Conservation (phyloP, 75 land plant species). For the Gnetum montanum region DNA sequence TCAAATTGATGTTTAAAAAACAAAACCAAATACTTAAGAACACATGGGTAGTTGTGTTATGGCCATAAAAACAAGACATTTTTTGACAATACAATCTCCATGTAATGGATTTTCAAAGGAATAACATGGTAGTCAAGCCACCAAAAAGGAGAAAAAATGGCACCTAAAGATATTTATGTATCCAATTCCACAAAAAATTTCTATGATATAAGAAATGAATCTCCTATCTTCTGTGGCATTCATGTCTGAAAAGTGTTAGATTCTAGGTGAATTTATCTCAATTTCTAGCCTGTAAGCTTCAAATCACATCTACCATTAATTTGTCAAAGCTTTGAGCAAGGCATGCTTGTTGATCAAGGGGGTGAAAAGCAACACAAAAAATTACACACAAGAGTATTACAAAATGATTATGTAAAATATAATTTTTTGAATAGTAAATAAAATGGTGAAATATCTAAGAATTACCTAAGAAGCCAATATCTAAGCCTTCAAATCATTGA, state of each 20-base stretch:
- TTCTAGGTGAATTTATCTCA: constrained; percentile 94
- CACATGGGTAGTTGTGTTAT: too few species aligned
- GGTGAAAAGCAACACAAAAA: constrained; percentile 37
- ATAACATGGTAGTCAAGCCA: constrained; percentile 1
- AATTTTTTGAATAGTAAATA: not conserved
- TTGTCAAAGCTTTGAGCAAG: constrained; percentile 78
- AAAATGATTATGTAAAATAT: not conserved
- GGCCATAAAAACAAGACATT: too few species aligned
- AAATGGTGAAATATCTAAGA: not conserved
- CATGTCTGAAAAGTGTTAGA: constrained; percentile 79
- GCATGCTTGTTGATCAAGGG: constrained; percentile 73
- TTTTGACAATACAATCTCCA: too few species aligned
- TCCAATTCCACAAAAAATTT: not conserved
- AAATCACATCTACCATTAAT: constrained; percentile 79
- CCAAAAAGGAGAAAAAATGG: constrained; percentile 4
- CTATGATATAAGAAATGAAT: constrained; percentile 8
- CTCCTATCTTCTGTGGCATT: constrained; percentile 69
- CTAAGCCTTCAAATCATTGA: constrained; percentile 57
- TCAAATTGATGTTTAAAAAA: constrained; percentile 1
- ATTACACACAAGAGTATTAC: not conserved
- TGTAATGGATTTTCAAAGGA: not conserved
- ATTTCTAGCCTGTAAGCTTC: constrained; percentile 82
- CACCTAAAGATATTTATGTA: not conserved
- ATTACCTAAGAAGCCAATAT: constrained; percentile 74
- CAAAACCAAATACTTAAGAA: too few species aligned